Evolutionary conservation across 169 alveolate species (phyloP), one percentile per base, ranked within the genome.

Genomic region (Cryptosporidium sp.): DNA sequence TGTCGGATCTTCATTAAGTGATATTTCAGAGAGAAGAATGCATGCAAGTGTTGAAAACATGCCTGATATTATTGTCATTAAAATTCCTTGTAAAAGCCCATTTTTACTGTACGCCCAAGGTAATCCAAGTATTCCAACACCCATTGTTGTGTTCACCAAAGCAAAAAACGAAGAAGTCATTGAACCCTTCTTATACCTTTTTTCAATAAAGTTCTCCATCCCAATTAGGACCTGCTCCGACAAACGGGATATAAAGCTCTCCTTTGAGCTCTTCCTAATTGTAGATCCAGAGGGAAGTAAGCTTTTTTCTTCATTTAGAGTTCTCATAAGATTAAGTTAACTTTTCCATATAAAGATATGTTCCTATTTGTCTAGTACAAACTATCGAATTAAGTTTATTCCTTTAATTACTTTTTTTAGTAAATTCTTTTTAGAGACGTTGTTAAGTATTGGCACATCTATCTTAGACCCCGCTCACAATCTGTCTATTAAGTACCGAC

Each of bases 21-120:
- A 80, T 14, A 80, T 80, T 29, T 80, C 89, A 0, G 89, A 80
- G 23, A 80, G 74, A 21, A 80, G 68, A 41, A 80, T 50, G 45
- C 89, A 80, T 35, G 89, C 89, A 26, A 80, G 70, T 4, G 70
- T 62, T 29, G 89, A 80, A 80, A 80, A 80, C 50, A 80, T 33
- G 31, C 89, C 89, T 1, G 89, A 80, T 14, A 80, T 23, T n/a
- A 80, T 12, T 29, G 89, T 80, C 41, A 80, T 14, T 4, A 62
- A 12, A 5, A 80, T 80, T 48, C 89, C 89, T 33, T 80, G 89
- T 14, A 80, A 37, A 16, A 80, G 89, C 5, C 89, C 89, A 80
- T 80, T 80, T 31, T 80, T 43, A 67, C 89, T 80, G 37, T 31
- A 80, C 43, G 89, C 89, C 89, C 89, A 80, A n/a, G 89, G 89